Base-by-base conservation (phyloP, 441 rosid species). In the Kokia cookei region DNA sequence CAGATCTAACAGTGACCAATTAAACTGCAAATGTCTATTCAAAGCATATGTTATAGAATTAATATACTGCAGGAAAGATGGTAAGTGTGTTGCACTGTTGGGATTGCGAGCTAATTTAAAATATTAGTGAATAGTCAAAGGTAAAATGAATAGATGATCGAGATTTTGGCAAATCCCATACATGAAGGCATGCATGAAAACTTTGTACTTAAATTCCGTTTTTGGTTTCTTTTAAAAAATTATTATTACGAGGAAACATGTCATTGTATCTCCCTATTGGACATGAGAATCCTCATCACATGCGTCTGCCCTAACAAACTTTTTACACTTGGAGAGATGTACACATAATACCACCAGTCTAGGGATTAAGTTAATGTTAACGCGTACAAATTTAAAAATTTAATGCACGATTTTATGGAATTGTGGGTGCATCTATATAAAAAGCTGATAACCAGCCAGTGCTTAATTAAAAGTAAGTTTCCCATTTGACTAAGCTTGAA, bases 241-340 rank as follows among this genome's bases (percentile, higher is more conserved):
- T 0, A 19, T 0, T 19, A 19, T 19, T 26, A 67, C 26, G 50
- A 75, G 72, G 72, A 55, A 47, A 77, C 61, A 79, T 47, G 12
- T 45, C 50, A 2, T 45, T 15, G 50, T 47, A 60, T 22, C 70
- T 77, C 79, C 72, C 57, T 29, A 73, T 73, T 54, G 78, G 78
- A 53, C 66, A 37, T 9, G 7, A 54, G 65, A 65, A 61, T 76
- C 72, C 26, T 53, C 8, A 8, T 75, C 81, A 75, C 85, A 69
- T 79, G 81, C 78, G 66, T 35, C 7, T 53, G 2, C 4, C 81
- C 15, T 13, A 6, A 24, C 12, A 43, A 65, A 63, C 65, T 22
- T 4, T 10, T 60, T 22, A 12, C 47, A 73, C 60, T 5, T 65
- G 24, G 70, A 22, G 35, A 65, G 2, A 43, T 22, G 35, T 32